Evolutionary conservation across 2,329 filamentous ascomycete species (phyloP).

Genomic region (Cladophialophora immunda): DNA sequence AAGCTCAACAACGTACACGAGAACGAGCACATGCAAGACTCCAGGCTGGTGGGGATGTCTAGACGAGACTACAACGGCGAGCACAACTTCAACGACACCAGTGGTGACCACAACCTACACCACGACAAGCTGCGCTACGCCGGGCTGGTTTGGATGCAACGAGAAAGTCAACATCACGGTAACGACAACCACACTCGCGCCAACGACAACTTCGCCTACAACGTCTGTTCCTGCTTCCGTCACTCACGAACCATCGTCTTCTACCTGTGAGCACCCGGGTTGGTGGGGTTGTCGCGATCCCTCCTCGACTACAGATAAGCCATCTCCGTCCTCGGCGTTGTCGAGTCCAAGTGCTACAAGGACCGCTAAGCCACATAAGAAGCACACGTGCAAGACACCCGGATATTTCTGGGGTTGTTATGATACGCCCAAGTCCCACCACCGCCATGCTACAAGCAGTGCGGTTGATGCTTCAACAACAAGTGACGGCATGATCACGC

Average conservation of each 20-base stretch:
- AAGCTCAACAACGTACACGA: conserved; percentile 70
- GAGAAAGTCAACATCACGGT: conserved; percentile 47
- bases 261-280: conserved; percentile 48
- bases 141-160: conserved; percentile 56
- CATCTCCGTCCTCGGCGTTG: conserved; percentile 31
- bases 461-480: conserved; percentile 44
- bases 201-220: conserved; percentile 35
- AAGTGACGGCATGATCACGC: conserved; percentile 25
- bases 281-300: conserved; percentile 52
- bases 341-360: conserved; percentile 30
- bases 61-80: conserved; percentile 57
- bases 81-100: conserved; percentile 44
- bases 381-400: conserved; percentile 57
- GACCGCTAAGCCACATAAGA: conserved; percentile 27
- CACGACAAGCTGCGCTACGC: conserved; percentile 52
- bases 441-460: conserved; percentile 18
- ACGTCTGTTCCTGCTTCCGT: conserved; percentile 42
- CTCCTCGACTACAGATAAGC: conserved; percentile 40
- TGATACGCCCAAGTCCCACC: conserved; percentile 42
- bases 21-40: conserved; percentile 87
- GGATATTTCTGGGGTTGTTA: conserved; percentile 67
- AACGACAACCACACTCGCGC: conserved; percentile 41
- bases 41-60: conserved; percentile 86
- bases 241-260: conserved; percentile 39
- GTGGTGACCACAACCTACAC: conserved; percentile 47